phyloP scores from a whole-genome alignment of 208 protist genomes.

The Acanthamoeba triangularis region DNA sequence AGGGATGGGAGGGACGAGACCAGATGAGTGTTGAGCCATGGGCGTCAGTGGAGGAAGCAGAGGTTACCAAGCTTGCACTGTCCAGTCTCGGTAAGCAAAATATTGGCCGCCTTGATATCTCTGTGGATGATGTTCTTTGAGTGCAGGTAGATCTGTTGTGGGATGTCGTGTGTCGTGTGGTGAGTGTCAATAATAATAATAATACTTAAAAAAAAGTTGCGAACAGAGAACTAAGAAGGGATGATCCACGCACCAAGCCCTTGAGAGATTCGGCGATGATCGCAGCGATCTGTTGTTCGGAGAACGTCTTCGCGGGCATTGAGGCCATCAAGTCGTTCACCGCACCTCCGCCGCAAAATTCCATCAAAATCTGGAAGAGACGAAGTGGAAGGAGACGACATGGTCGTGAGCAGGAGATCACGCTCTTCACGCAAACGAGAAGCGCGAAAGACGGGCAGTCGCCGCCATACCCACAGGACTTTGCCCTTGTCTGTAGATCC shows the following conservation, averaged over 20 bases:
- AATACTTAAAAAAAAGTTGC: too few relatives aligned
- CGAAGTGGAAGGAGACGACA: not conserved
- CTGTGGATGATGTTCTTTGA: slow-evolving; percentile 49
- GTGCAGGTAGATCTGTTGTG: slow-evolving; percentile 38
- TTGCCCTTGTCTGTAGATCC: slow-evolving; percentile 52
- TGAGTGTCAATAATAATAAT: too few relatives aligned
- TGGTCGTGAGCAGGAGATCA: not conserved
- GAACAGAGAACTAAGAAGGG: too few relatives aligned
- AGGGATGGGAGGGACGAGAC: not conserved
- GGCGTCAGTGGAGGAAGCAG: too few relatives aligned
- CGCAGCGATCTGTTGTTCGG: slow-evolving; percentile 41
- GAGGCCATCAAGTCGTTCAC: slow-evolving; percentile 17
- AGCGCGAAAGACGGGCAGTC: not conserved
- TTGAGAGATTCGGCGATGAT: slow-evolving; percentile 35
- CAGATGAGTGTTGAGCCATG: not conserved
- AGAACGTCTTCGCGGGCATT: slow-evolving; percentile 2
- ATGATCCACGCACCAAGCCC: not conserved
- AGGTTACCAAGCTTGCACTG: slow-evolving; percentile 46
- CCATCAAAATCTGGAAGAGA: slow-evolving; percentile 27
- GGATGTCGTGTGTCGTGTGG: too few relatives aligned
- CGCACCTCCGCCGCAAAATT: slow-evolving; percentile 53
- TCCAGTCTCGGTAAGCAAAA: slow-evolving; percentile 52
- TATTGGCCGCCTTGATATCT: slow-evolving; percentile 25
- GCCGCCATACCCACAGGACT: slow-evolving; percentile 20
- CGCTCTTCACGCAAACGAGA: not conserved